Evolutionary conservation across 148 eudicot species (phyloP).

Genomic region (Vaccinium darrowii): DNA sequence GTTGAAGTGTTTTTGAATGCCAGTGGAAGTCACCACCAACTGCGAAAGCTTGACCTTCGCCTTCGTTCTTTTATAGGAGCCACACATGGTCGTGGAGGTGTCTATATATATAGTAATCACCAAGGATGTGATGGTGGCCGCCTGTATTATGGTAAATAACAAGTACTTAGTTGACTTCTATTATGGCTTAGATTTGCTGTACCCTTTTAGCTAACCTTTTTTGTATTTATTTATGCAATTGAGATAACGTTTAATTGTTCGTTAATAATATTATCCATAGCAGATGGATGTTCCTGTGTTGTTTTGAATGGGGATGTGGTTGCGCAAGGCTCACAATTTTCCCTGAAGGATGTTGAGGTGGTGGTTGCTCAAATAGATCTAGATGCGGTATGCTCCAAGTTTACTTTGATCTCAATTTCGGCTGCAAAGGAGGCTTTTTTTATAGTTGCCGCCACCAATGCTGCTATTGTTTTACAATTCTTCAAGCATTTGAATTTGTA

Average conservation of each 20-base stretch:
- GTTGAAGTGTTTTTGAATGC: constrained; percentile 60
- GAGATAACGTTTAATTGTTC: neutral
- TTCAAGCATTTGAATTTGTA: neutral
- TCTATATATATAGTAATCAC: constrained; percentile 59
- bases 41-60: constrained; percentile 88
- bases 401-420: neutral
- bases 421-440: neutral
- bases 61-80: constrained; percentile 86
- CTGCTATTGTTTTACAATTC: neutral
- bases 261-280: constrained; percentile 21
- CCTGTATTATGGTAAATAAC: constrained; percentile 71
- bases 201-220: neutral
- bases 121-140: constrained; percentile 98
- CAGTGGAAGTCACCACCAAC: constrained; percentile 98
- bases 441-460: neutral
- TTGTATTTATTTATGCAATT: neutral
- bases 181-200: neutral
- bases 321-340: constrained; percentile 98
- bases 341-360: constrained; percentile 89
- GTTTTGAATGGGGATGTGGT: constrained; percentile 94
- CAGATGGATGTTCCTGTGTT: constrained; percentile 93
- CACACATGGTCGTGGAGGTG: constrained; percentile 66
- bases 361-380: constrained; percentile 90
- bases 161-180: constrained; percentile 8
- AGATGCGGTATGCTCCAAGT: constrained; percentile 67